A percentile compares a stretch with the other conserved stretches of the same genome.
These are phyloP conservation scores for Macrophomina phaseolina DNA, from an alignment of 2,329 filamentous ascomycete genomes.

Conservation along the genomic window DNA sequence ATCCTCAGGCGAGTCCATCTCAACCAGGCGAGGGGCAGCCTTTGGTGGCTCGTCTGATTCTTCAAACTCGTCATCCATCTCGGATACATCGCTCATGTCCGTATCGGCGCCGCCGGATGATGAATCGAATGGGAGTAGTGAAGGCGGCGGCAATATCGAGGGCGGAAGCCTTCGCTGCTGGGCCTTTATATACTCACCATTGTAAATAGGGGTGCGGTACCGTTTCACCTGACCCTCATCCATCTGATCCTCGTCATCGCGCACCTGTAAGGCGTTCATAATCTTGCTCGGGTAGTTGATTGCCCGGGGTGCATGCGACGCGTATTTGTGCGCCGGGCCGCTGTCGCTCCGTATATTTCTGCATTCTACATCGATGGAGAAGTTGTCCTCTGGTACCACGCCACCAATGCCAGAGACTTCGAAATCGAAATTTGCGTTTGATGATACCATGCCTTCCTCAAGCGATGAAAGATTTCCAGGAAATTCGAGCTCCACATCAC, in stretches of 20 bases:
- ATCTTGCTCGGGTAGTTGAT: slow-evolving; percentile 10
- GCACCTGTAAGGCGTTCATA: not conserved
- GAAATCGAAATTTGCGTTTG: slow-evolving; percentile 39
- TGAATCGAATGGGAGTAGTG: slow-evolving; percentile 49
- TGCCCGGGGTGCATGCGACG: not conserved
- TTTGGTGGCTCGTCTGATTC: slow-evolving; percentile 26
- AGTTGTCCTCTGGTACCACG: slow-evolving; percentile 63
- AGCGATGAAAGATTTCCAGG: not conserved
- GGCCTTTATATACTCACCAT: slow-evolving; percentile 61
- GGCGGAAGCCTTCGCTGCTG: slow-evolving; percentile 66
- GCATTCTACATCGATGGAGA: slow-evolving; percentile 56
- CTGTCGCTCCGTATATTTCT: slow-evolving; percentile 28
- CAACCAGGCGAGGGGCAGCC: slow-evolving; percentile 36
- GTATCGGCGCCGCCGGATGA: slow-evolving; percentile 44
- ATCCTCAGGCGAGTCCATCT: not conserved
- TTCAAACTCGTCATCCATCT: slow-evolving; percentile 41
- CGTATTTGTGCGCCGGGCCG: not conserved
- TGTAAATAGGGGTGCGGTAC: not conserved
- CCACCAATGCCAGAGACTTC: slow-evolving; percentile 64
- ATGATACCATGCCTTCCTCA: not conserved
- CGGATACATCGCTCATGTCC: slow-evolving; percentile 38
- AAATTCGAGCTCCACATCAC: slow-evolving; percentile 6
- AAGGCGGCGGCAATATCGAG: slow-evolving; percentile 52
- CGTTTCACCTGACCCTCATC: not conserved
- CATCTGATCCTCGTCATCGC: not conserved